Conservation (phyloP, 2,329 filamentous ascomycete species). For the Phaeosphaeria sp. region DNA sequence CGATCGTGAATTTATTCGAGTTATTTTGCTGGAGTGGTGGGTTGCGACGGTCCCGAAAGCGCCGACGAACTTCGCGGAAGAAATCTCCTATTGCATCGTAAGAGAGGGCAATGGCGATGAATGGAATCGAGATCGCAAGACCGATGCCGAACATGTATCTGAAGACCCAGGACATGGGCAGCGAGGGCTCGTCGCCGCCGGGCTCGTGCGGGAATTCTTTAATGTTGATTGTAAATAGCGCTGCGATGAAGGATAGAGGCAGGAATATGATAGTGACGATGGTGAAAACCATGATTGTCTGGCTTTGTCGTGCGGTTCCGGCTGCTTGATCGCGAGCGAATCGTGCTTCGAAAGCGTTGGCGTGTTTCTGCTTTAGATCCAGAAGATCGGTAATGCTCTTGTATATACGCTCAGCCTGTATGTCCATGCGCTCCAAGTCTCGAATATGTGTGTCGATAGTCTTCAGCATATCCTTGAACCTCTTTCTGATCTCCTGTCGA, state of each 20-base stretch:
- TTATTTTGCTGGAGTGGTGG: background rate
- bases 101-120: conserved; percentile 56
- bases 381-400: conserved; percentile 67
- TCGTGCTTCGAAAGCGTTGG: conserved; percentile 70
- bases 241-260: conserved; percentile 62
- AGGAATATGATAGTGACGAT: conserved; percentile 66
- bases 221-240: conserved; percentile 64
- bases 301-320: conserved; percentile 63
- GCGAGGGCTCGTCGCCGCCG: conserved; percentile 36
- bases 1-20: conserved; percentile 4
- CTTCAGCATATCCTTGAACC: conserved; percentile 64
- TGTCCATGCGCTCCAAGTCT: conserved; percentile 69
- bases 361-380: conserved; percentile 73
- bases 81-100: conserved; percentile 51
- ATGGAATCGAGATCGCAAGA: conserved; percentile 60
- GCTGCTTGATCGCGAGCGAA: conserved; percentile 68
- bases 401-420: conserved; percentile 67
- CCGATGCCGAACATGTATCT: conserved; percentile 65
- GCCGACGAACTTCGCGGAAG: conserved; percentile 33
- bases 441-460: conserved; percentile 64
- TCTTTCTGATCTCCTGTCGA: conserved; percentile 59
- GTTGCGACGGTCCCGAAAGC: conserved; percentile 18
- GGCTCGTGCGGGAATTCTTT: conserved; percentile 53
- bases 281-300: conserved; percentile 66
- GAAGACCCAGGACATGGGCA: conserved; percentile 59